phyloP scores from a whole-genome alignment of 805 yeast species.

The Candida michaelii region DNA sequence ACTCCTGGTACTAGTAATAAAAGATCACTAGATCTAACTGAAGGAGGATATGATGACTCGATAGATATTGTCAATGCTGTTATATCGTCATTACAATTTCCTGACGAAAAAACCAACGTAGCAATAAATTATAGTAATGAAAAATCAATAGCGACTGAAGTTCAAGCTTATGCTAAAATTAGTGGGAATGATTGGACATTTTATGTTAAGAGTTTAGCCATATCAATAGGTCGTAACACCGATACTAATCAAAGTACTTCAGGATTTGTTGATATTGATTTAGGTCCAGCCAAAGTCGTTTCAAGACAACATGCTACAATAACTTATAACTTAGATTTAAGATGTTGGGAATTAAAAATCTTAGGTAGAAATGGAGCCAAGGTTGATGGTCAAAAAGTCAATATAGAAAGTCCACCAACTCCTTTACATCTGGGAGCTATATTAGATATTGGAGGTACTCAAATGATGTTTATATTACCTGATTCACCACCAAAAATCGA shows the following conservation, averaged over 20 bases:
- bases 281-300: slow-evolving; percentile 98
- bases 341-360: slow-evolving; percentile 85
- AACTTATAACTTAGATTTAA: slow-evolving; percentile 66
- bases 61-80: slow-evolving; percentile 71
- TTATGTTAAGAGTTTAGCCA: slow-evolving; percentile 75
- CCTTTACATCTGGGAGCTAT: slow-evolving; percentile 83
- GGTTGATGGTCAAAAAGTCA: slow-evolving; percentile 67
- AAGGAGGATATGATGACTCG: slow-evolving; percentile 51
- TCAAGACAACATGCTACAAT: slow-evolving; percentile 87
- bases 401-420: slow-evolving; percentile 51
- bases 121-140: slow-evolving; percentile 73
- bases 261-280: slow-evolving; percentile 69
- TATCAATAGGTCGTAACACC: slow-evolving; percentile 87
- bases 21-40: slow-evolving; percentile 21
- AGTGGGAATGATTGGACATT: slow-evolving; percentile 94
- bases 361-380: slow-evolving; percentile 92
- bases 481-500: slow-evolving; percentile 77
- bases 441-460: slow-evolving; percentile 93
- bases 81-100: slow-evolving; percentile 64
- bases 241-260: slow-evolving; percentile 20
- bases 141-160: slow-evolving; percentile 65
- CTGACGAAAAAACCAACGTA: slow-evolving; percentile 75
- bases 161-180: slow-evolving; percentile 97
- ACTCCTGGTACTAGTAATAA: slow-evolving; percentile 30
- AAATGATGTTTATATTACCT: slow-evolving; percentile 98